Conservation (phyloP, 768 basidiomycete species). For the Panaeolus cyanescens region DNA sequence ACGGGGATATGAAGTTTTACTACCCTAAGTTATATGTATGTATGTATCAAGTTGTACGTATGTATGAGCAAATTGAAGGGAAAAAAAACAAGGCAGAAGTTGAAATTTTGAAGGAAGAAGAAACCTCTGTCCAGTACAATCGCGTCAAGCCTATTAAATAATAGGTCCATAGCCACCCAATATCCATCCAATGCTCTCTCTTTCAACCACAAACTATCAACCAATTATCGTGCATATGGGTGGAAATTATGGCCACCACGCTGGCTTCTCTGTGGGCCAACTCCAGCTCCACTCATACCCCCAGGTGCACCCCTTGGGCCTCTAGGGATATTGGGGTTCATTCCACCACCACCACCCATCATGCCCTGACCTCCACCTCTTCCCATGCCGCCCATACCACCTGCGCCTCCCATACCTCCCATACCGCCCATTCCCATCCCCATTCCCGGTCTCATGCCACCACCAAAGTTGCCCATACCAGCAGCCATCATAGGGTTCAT, state of each 20-base stretch:
- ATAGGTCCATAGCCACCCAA: no score
- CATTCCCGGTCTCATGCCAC: conserved; percentile 34
- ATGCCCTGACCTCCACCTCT: conserved; percentile 44
- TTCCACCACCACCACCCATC: conserved; percentile 42
- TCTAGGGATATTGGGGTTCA: conserved; percentile 63
- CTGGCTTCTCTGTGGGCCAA: conserved; percentile 75
- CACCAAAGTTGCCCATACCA: conserved; percentile 43
- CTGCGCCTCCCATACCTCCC: conserved; percentile 42
- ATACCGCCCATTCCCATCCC: conserved; percentile 47
- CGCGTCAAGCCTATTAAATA: neutral
- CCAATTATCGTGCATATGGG: conserved; percentile 69
- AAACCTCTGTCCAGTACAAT: neutral
- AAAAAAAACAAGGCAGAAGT: neutral
- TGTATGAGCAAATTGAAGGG: neutral
- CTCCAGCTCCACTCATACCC: conserved; percentile 53
- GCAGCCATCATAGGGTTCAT: conserved; percentile 15
- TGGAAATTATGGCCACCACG: conserved; percentile 83
- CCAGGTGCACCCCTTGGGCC: conserved; percentile 50
- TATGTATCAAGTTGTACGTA: neutral
- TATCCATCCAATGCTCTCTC: no score
- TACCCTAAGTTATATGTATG: no score
- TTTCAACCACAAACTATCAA: neutral
- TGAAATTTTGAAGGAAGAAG: neutral
- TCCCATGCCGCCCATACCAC: conserved; percentile 37
- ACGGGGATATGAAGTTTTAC: no score